Evolutionary conservation across 148 eudicot genomes (phyloP), one percentile per base, ranked within the genome.

Genomic region (Persicaria maculosa): DNA sequence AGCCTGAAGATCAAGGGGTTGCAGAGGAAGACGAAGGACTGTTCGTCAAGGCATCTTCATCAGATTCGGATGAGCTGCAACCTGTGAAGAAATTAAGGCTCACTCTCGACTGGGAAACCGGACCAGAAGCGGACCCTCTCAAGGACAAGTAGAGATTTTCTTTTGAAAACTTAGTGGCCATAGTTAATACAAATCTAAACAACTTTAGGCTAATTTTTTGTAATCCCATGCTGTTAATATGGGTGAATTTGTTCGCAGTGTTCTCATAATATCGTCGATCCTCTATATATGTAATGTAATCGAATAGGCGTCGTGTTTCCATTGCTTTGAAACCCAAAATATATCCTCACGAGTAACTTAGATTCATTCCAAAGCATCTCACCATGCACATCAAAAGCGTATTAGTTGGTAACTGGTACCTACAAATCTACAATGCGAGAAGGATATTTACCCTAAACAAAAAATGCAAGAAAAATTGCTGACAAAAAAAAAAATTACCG

Each of bases 81-180:
- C 70, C 75, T 0, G 8, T 78, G 3, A 82, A 82, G 78, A 79
- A 76, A 65, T 20, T 82, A 52, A 79, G 75, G 61, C 79, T 83
- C 78, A 40, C 83, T 74, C 74, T 65, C 14, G 45, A 40, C 45
- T 6, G 44, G 9, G 68, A 62, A 62, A 20, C 45, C 8, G 44
- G 7, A 40, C 45, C 45, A 40, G 69, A 64, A 64, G 11, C n/a
- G 5, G 69, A 64, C 8, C 17, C 4, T 44, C 69, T 64, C 17
- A 9, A 64, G 6, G 68, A 36, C 19, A 10, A 61, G 67, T 59
- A 64, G 69, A 64, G 45, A 31, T 31, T 31, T 31, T 0, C 40
- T 31, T 31, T 31, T 25, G 12, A 64, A 14, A 64, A 64, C 11
- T 64, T 40, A 64, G 69, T 64, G 69, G 36, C 69, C 15, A 64